These are phyloP conservation scores for Didymosphaeria variabile DNA, from an alignment of 2,329 filamentous ascomycete genomes.

Conservation along the genomic window DNA sequence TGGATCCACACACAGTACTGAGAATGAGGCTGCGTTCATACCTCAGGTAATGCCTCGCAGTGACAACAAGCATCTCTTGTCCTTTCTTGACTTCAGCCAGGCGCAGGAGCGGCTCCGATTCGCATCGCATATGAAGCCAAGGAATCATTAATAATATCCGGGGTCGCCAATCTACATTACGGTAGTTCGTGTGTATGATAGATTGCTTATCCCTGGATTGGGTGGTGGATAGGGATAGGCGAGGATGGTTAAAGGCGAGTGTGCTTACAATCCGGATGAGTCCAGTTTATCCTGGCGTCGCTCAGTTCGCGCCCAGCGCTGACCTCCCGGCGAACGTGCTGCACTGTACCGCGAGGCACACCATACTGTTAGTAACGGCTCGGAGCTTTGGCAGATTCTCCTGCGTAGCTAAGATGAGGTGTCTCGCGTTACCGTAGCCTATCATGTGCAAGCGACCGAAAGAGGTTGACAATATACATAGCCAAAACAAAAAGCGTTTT, in stretches of 20 bases:
- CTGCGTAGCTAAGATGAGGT: no score
- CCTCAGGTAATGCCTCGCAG: conserved; percentile 12
- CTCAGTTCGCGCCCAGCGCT: not conserved
- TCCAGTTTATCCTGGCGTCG: conserved; percentile 12
- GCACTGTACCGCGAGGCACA: no score
- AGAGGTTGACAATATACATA: no score
- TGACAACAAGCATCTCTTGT: conserved; percentile 28
- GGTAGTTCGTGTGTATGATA: conserved; percentile 2
- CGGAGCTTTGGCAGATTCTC: no score
- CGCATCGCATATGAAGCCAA: conserved; percentile 17
- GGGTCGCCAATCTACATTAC: conserved; percentile 3
- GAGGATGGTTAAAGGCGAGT: not conserved
- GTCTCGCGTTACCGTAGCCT: no score
- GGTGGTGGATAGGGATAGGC: not conserved
- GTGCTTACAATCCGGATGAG: conserved; percentile 9
- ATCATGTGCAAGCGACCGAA: no score
- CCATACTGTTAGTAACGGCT: not conserved
- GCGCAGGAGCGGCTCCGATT: conserved; percentile 15
- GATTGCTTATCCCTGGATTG: not conserved
- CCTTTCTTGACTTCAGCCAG: conserved; percentile 30
- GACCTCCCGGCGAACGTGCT: not conserved
- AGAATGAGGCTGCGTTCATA: not conserved
- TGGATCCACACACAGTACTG: not conserved
- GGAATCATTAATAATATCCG: conserved; percentile 12
- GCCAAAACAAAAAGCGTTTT: not conserved